Percentiles rank a stretch among this genome's conserved stretches.
phyloP scores from a whole-genome alignment of 75 land plant genomes.

The Larix kaempferi region DNA sequence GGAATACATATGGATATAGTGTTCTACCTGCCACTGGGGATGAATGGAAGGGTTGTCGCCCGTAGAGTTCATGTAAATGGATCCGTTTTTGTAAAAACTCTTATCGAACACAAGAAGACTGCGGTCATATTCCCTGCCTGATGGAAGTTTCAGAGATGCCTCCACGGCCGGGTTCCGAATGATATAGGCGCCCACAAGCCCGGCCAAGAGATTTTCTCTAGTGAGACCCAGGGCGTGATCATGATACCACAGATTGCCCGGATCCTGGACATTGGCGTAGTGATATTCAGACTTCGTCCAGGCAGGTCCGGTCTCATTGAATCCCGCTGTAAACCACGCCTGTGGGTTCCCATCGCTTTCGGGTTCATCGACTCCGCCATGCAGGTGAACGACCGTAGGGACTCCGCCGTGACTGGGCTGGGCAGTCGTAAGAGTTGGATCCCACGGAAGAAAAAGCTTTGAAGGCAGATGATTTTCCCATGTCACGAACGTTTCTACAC shows the following conservation, averaged over 20 bases:
- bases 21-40: slow-evolving; percentile 32
- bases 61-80: slow-evolving; percentile 21
- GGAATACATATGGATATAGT: background rate
- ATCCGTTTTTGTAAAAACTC: slow-evolving; percentile 16
- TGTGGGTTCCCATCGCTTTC: slow-evolving; percentile 26
- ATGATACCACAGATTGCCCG: slow-evolving; percentile 36
- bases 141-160: slow-evolving; percentile 13
- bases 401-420: slow-evolving; percentile 18
- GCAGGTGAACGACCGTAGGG: slow-evolving; percentile 33
- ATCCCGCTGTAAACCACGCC: slow-evolving; percentile 30
- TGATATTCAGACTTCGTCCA: slow-evolving; percentile 14
- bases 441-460: slow-evolving; percentile 13
- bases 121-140: slow-evolving; percentile 14
- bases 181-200: slow-evolving; percentile 23
- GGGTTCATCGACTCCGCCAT: slow-evolving; percentile 28
- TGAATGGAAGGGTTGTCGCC: slow-evolving; percentile 32
- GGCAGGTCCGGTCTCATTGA: slow-evolving; percentile 21
- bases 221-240: slow-evolving; percentile 37
- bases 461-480: slow-evolving; percentile 35
- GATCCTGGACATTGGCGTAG: slow-evolving; percentile 19
- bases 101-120: slow-evolving; percentile 19
- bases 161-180: slow-evolving; percentile 17
- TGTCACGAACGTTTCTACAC: slow-evolving; percentile 7
- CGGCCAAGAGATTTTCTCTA: slow-evolving; percentile 25
- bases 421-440: slow-evolving; percentile 14